These are phyloP conservation scores for Stachybotrys echinatus DNA, from an alignment of 2,329 filamentous ascomycete species.

Conservation along the genomic window DNA sequence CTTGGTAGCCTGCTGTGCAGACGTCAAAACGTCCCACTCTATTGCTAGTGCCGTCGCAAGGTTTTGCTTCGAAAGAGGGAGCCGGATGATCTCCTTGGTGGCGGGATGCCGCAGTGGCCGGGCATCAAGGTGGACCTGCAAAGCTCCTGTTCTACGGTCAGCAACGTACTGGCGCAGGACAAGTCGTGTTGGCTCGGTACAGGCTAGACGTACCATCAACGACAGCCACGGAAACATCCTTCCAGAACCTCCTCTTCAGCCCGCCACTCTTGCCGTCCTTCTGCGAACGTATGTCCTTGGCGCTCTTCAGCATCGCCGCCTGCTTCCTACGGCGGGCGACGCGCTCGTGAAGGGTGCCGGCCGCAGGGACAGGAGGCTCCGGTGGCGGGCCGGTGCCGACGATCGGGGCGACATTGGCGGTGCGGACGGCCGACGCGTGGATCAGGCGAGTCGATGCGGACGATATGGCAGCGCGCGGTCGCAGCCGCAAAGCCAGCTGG, in stretches of 20 bases:
- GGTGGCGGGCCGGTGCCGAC: constrained; percentile 56
- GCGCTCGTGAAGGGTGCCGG: constrained; percentile 34
- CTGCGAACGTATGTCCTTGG: constrained; percentile 39
- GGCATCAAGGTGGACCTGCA: constrained; percentile 68
- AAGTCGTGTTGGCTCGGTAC: not conserved
- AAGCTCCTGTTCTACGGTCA: constrained; percentile 24
- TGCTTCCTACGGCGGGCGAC: constrained; percentile 48
- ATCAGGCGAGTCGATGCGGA: constrained; percentile 16
- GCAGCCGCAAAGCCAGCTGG: constrained; percentile 31
- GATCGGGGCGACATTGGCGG: constrained; percentile 45
- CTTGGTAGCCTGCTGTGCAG: constrained; percentile 76
- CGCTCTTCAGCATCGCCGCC: constrained; percentile 48
- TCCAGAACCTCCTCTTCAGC: constrained; percentile 79
- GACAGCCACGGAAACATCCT: constrained; percentile 68
- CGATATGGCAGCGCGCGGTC: constrained; percentile 6
- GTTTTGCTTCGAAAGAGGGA: constrained; percentile 72
- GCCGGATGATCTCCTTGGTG: constrained; percentile 63
- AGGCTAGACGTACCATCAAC: constrained; percentile 51
- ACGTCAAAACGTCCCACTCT: constrained; percentile 86
- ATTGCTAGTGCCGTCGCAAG: constrained; percentile 81
- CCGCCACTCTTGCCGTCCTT: constrained; percentile 32
- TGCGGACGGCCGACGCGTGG: constrained; percentile 24
- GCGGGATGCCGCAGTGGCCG: constrained; percentile 74
- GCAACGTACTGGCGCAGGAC: not conserved
- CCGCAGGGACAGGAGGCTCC: constrained; percentile 42